Conservation (phyloP, 164 flowering plant genomes). For the Santalum album region DNA sequence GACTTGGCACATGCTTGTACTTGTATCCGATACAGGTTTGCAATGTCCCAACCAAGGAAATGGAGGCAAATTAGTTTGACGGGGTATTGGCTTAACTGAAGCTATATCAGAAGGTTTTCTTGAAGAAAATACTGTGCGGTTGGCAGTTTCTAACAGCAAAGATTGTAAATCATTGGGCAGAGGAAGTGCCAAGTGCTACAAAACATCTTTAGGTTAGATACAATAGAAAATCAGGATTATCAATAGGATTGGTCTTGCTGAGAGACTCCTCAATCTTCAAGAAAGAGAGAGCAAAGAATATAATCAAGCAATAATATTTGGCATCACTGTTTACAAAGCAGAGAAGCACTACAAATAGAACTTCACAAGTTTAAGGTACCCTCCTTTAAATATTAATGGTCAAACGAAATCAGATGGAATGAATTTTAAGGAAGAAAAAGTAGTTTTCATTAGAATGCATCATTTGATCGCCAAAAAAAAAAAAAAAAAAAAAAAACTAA, state of each 20-base stretch:
- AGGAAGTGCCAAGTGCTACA: constrained; percentile 55
- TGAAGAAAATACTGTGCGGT: constrained; percentile 23
- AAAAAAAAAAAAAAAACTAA: no score
- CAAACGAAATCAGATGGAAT: no score
- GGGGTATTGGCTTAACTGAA: constrained; percentile 32
- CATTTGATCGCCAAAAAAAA: no score
- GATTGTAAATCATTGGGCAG: constrained; percentile 62
- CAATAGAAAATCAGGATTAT: constrained; percentile 19
- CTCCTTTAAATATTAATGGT: no score
- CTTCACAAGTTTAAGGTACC: neutral
- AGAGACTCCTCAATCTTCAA: constrained; percentile 29
- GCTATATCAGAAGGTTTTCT: constrained; percentile 33
- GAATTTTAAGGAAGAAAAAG: no score
- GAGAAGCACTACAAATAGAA: neutral
- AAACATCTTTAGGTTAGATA: constrained; percentile 41
- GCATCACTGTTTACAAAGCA: neutral
- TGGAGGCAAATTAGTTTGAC: constrained; percentile 51
- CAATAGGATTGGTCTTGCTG: constrained; percentile 23
- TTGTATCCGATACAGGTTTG: constrained; percentile 44
- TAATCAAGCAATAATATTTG: neutral
- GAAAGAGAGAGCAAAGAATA: constrained; percentile 2
- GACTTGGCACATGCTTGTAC: constrained; percentile 48
- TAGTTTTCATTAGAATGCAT: no score
- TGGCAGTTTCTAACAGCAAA: constrained; percentile 55
- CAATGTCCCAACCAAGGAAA: constrained; percentile 82